Percentiles rank a stretch among this genome's conserved stretches.
Evolutionary conservation across 2,329 filamentous ascomycete species (phyloP).

Genomic region (Parastagonospora nodorum): DNA sequence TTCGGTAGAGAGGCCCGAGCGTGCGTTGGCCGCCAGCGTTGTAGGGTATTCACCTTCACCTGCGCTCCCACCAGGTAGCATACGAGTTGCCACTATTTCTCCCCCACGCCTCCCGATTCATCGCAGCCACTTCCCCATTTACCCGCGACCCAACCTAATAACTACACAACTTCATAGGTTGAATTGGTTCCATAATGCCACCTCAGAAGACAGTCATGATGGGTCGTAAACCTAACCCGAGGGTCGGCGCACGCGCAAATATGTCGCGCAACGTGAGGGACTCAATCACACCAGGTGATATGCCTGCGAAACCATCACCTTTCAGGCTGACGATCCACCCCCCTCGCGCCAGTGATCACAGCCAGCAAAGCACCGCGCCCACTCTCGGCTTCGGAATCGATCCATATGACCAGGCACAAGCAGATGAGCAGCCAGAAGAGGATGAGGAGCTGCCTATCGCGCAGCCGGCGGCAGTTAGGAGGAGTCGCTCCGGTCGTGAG

Average conservation of each 20-base stretch:
- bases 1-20: no score
- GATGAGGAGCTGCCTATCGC: neutral
- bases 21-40: no score
- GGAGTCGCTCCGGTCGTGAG: conserved; percentile 6
- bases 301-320: no score
- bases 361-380: no score
- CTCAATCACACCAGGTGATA: neutral
- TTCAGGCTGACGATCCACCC: no score
- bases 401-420: neutral
- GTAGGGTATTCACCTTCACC: neutral
- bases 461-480: neutral
- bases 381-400: neutral
- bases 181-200: neutral
- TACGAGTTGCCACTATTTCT: neutral
- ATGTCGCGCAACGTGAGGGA: neutral
- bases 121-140: neutral
- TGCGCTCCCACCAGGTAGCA: neutral
- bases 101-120: neutral
- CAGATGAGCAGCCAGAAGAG: neutral
- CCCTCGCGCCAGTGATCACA: no score
- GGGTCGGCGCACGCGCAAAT: neutral
- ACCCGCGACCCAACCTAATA: neutral
- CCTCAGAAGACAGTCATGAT: neutral
- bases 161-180: neutral
- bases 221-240: neutral